Conservation (phyloP, 805 yeast genomes). For the Saccharomycopsis fodiens region DNA sequence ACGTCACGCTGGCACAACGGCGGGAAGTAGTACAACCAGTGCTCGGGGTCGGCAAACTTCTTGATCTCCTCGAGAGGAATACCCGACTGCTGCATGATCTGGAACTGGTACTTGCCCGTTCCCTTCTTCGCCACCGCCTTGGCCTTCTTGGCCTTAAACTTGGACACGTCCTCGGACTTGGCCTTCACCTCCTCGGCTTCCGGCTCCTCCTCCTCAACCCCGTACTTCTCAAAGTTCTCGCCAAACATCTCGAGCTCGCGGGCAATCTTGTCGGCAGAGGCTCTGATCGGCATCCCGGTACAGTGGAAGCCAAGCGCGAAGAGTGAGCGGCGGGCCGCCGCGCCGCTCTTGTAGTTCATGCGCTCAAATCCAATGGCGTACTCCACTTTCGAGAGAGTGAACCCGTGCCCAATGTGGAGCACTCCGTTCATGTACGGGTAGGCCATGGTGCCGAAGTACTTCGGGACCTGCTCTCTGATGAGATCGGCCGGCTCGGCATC, state of each 20-base stretch:
- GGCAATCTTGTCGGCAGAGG: slow-evolving; percentile 90
- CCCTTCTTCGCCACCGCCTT: slow-evolving; percentile 94
- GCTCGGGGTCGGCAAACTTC: slow-evolving; percentile 83
- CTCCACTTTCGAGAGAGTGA: slow-evolving; percentile 90
- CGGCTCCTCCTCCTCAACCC: slow-evolving; percentile 51
- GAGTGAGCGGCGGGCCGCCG: slow-evolving; percentile 55
- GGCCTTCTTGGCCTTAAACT: slow-evolving; percentile 86
- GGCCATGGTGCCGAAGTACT: slow-evolving; percentile 90
- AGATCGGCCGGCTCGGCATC: slow-evolving; percentile 54
- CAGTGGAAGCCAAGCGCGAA: slow-evolving; percentile 98
- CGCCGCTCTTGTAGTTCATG: slow-evolving; percentile 55
- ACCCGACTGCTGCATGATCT: slow-evolving; percentile 93
- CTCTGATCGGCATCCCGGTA: slow-evolving; percentile 97
- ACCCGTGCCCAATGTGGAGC: slow-evolving; percentile 94
- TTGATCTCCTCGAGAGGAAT: slow-evolving; percentile 74
- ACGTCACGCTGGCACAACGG: slow-evolving; percentile 81
- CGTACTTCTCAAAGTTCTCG: slow-evolving; percentile 46
- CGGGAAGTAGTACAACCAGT: slow-evolving; percentile 92
- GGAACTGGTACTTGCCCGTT: slow-evolving; percentile 88
- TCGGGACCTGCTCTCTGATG: slow-evolving; percentile 73
- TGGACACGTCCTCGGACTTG: slow-evolving; percentile 71
- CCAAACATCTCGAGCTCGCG: slow-evolving; percentile 94
- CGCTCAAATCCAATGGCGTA: slow-evolving; percentile 90
- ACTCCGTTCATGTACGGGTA: slow-evolving; percentile 99
- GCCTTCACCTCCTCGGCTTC: slow-evolving; percentile 27